Evolutionary conservation across 352 stramenopile species (phyloP), one percentile per base, ranked within the genome.

Genomic region (Phytophthora hybrid): DNA sequence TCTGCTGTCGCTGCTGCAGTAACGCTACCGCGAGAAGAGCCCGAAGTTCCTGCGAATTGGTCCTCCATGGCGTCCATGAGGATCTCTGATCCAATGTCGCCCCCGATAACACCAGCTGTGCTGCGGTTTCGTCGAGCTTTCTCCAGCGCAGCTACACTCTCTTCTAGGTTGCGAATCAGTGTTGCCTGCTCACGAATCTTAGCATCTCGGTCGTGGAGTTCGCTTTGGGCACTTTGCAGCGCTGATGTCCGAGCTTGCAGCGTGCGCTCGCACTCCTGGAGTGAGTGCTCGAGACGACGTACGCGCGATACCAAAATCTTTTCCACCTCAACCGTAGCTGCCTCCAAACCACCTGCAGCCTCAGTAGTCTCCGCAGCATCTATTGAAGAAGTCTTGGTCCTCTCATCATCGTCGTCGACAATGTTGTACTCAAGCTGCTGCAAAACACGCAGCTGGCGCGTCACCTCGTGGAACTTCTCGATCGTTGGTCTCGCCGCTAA

Each of bases 371-470:
- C 61, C 11, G 26, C 58, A 51, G 47, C 44, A 44, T 68, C 61
- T 29, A 41, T 31, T 26, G 54, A 69, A 51, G 47, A 61, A 29
- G 59, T 57, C n/a, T 76, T 77, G n/a, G 74, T 77, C 19, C 69
- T 71, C 32, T 75, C 81, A 10, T 84, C 81, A 5, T 93, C 84
- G 2, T 93, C 85, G 46, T 92, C 86, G 13, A 94, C 78, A 62
- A 93, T 87, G 58, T 94, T 94, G 69, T 93, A 93, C 61, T 98
- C 96, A 9, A 99, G 77, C 54, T 97, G 89, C 75, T 98, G 96
- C 44, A 99, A 69, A 49, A 99, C 89, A n/a, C 86, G 88, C 7
- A 99, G 69, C 63, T 99, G 91, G 34, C 91, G 85, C 19, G 93
- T 83, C 72, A 98, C 90, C 7, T 95, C 92, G 18, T 98, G 89